Evolutionary conservation across 805 yeast genomes (phyloP), one percentile per base, ranked within the genome.

Genomic region (Wickerhamomyces sydowiorum): DNA sequence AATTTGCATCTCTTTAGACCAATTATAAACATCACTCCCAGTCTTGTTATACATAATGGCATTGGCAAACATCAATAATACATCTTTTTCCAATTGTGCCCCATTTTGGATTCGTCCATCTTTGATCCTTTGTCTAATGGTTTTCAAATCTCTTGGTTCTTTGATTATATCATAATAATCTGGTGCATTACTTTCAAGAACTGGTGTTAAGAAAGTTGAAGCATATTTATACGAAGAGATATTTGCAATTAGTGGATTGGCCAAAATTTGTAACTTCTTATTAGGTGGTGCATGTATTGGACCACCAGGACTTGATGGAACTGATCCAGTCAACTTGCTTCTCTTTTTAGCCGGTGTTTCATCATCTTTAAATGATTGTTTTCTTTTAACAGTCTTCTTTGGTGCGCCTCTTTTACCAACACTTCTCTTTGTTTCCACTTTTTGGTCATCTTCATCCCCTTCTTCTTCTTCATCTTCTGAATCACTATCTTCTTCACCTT

Each of bases 41-140:
- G 77, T 70, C 51, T 75, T 75, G 59, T 86, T 86, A 63, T 80
- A 86, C 93, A 86, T 86, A 15, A 86, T 73, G 15, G 91, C 86
- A 59, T 86, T 86, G 39, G 91, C 83, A 63, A 82, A 84, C 93
- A 86, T 84, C 45, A 81, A 66, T 65, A 81, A 72, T 35, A 86
- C 67, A 47, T 82, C 86, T 39, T 83, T 66, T 50, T 86, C 87
- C 19, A 86, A 64, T 43, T 81, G 79, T 19, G 57, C 66, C 10
- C 64, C 60, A 15, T 59, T 57, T 28, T 72, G 67, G 33, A 86
- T 73, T 41, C 72, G 69, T 0, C 80, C 81, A 39, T 77, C 78
- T 47, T 79, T 79, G 23, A 86, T 71, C 50, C 68, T 71, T 36
- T 70, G 69, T 46, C 74, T 68, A 32, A 86, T 76, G 6, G 78